A percentile compares a stretch with the other conserved stretches of the same genome.
These are phyloP conservation scores for Trichoderma polysporum DNA, from an alignment of 2,329 filamentous ascomycete species.

Conservation along the genomic window DNA sequence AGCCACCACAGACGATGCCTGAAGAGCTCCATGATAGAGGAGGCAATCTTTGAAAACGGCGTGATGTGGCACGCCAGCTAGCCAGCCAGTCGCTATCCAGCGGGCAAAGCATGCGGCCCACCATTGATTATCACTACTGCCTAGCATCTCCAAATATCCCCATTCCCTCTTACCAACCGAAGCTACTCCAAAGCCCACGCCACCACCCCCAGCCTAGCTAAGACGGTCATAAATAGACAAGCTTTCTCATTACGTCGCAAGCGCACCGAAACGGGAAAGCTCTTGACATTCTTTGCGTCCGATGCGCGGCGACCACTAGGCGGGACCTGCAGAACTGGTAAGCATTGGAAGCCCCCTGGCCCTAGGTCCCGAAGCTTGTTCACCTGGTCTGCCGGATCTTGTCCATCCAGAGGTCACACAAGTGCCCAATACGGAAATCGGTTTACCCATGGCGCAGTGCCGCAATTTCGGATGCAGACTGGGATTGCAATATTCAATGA, in stretches of 20 bases:
- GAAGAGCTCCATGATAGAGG: slow-evolving; percentile 12
- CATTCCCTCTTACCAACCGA: neutral
- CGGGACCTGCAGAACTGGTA: slow-evolving; percentile 25
- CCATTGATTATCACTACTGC: neutral
- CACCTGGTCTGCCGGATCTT: slow-evolving; percentile 12
- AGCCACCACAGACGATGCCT: slow-evolving; percentile 7
- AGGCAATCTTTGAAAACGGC: neutral
- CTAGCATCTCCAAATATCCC: neutral
- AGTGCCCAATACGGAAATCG: slow-evolving; percentile 32
- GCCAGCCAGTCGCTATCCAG: slow-evolving; percentile 14
- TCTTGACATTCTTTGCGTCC: slow-evolving; percentile 36
- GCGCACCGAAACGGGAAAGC: slow-evolving; percentile 34
- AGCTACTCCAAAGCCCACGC: neutral
- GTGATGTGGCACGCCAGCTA: slow-evolving; percentile 12
- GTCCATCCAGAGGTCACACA: slow-evolving; percentile 28
- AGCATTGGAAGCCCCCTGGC: slow-evolving; percentile 6
- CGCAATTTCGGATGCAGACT: slow-evolving; percentile 4
- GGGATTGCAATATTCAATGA: neutral
- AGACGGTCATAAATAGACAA: neutral
- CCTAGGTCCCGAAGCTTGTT: slow-evolving; percentile 19
- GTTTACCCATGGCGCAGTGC: slow-evolving; percentile 25
- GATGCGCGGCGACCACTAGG: slow-evolving; percentile 23
- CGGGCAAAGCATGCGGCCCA: slow-evolving; percentile 17
- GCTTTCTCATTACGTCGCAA: slow-evolving; percentile 13
- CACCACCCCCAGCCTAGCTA: slow-evolving; percentile 10